phyloP scores from a whole-genome alignment of 2,329 filamentous ascomycete genomes.

The Magnaporthales sp. region DNA sequence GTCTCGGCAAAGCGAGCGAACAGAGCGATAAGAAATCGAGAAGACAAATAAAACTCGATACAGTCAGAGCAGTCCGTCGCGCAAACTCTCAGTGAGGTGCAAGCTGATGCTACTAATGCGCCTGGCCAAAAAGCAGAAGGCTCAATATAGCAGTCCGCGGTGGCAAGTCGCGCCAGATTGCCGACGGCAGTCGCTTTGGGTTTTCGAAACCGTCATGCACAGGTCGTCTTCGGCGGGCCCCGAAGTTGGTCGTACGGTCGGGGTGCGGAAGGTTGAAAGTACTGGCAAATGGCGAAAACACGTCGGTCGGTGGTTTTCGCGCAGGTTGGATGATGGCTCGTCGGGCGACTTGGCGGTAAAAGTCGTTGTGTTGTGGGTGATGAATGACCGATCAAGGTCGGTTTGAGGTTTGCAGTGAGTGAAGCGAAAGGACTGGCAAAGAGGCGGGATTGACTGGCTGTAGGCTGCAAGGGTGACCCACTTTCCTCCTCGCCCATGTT shows the following conservation, averaged over 20 bases:
- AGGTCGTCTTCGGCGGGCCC: constrained; percentile 2
- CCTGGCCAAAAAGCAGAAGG: constrained; percentile 10
- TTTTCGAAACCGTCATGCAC: constrained; percentile 3
- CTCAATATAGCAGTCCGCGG: constrained; percentile 18
- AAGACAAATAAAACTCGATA: constrained; percentile 6
- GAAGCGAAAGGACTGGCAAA: constrained; percentile 3
- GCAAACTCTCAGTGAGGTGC: constrained; percentile 8
- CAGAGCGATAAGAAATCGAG: constrained; percentile 5
- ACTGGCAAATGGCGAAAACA: background rate
- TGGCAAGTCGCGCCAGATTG: constrained; percentile 28
- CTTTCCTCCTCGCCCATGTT: background rate
- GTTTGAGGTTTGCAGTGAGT: constrained; percentile 4
- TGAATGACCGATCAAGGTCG: constrained; percentile 1
- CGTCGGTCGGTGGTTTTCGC: background rate
- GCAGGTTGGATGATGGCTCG: background rate
- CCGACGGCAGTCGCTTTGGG: constrained; percentile 26
- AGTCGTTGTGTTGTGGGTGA: background rate
- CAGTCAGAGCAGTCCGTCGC: constrained; percentile 7
- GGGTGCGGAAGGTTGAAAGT: background rate
- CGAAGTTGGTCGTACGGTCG: background rate
- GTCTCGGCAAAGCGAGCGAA: background rate
- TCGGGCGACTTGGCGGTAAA: background rate
- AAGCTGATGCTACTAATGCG: constrained; percentile 14
- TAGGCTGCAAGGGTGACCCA: background rate
- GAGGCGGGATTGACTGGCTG: constrained; percentile 2